These are phyloP conservation scores for Trichaptum fuscoviolaceum DNA, from an alignment of 768 basidiomycete species.

Conservation along the genomic window DNA sequence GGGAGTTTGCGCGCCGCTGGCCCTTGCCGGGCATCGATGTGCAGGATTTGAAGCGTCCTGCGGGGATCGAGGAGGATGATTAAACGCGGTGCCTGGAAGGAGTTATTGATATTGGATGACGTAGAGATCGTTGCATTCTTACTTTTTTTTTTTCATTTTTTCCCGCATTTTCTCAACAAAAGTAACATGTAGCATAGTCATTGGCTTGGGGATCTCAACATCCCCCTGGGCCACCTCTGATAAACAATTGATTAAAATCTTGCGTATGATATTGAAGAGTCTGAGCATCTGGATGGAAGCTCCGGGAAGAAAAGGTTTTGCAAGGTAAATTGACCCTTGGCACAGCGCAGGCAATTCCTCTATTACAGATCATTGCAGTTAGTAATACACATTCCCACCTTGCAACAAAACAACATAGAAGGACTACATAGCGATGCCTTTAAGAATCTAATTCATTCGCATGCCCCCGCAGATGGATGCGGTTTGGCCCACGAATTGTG, in stretches of 20 bases:
- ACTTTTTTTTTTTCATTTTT: constrained; percentile 2
- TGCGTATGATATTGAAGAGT: no score
- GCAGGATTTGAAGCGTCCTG: constrained; percentile 43
- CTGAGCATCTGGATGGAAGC: no score
- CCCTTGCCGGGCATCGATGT: constrained; percentile 85
- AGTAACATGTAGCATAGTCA: background rate
- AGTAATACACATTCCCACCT: no score
- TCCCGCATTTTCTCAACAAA: constrained; percentile 3
- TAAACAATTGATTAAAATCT: background rate
- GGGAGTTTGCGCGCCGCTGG: constrained; percentile 77
- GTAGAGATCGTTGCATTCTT: background rate
- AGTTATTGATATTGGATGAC: background rate
- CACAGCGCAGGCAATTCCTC: no score
- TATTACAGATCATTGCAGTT: no score
- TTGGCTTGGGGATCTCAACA: background rate
- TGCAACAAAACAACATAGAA: no score
- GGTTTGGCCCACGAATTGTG: no score
- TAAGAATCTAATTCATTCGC: no score
- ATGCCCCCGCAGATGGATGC: no score
- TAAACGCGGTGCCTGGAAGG: constrained; percentile 9
- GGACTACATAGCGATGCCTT: no score
- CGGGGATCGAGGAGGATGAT: constrained; percentile 55
- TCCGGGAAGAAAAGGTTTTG: no score
- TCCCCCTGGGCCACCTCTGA: background rate
- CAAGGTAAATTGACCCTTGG: no score